A percentile compares a stretch with the other conserved stretches of the same genome.
Evolutionary conservation across 139 green algal genomes (phyloP).

Genomic region (Tetradesmus lagerheimii): DNA sequence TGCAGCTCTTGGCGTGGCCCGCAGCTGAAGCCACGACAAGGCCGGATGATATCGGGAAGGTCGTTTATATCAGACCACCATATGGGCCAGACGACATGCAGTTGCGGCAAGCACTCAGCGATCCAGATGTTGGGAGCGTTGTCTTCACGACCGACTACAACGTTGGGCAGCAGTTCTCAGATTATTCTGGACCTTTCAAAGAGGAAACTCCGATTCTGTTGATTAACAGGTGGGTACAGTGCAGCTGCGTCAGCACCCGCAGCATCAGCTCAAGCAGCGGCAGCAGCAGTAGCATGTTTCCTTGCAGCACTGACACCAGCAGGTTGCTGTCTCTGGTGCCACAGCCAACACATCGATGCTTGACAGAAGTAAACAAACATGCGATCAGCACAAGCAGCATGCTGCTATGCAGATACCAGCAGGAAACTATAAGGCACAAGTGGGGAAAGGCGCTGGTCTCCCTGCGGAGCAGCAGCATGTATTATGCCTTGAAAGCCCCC

Average conservation of each 20-base stretch:
- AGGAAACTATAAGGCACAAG: too few relatives aligned
- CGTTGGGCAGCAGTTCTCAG: constrained; percentile 1
- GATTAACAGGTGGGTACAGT: constrained; percentile 14
- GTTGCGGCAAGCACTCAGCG: background rate
- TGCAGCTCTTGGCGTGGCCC: background rate
- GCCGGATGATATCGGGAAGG: too few relatives aligned
- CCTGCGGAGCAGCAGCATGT: too few relatives aligned
- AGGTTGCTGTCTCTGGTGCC: too few relatives aligned
- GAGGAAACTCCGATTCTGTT: background rate
- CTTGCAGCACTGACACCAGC: too few relatives aligned
- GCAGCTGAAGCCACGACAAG: background rate
- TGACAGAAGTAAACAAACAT: too few relatives aligned
- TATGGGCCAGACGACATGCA: background rate
- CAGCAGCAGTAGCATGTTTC: background rate
- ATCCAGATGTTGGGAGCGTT: background rate
- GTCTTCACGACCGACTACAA: constrained; percentile 10
- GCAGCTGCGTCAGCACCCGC: background rate
- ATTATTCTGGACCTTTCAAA: background rate
- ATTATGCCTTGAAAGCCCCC: too few relatives aligned
- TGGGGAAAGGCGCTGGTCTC: too few relatives aligned
- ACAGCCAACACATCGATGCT: too few relatives aligned
- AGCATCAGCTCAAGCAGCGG: too few relatives aligned
- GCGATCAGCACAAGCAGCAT: too few relatives aligned
- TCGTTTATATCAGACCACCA: background rate
- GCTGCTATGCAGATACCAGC: too few relatives aligned